Evolutionary conservation across 768 basidiomycete genomes (phyloP).

Genomic region (Mrakia frigida): DNA sequence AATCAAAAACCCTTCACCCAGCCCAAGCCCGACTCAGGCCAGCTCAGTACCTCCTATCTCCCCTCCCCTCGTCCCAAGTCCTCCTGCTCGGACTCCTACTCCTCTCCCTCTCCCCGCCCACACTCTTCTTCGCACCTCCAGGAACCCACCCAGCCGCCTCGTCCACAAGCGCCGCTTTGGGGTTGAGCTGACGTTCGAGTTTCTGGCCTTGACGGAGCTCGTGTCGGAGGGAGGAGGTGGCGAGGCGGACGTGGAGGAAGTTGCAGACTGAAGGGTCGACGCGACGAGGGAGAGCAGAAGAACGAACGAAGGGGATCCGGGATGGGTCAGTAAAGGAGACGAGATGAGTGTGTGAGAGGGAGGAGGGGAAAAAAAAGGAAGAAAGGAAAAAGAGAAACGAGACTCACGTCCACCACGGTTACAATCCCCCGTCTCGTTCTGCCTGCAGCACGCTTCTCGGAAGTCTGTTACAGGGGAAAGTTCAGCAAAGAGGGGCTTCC

Average conservation of each 20-base stretch:
- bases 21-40: too few relatives aligned
- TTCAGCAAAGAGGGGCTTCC: constrained; percentile 59
- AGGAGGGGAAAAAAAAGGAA: neutral
- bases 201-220: constrained; percentile 76
- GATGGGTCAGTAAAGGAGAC: neutral
- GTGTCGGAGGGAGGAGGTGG: constrained; percentile 74
- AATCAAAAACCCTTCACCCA: too few relatives aligned
- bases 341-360: constrained; percentile 50
- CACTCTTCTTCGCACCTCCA: neutral
- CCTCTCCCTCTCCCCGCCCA: constrained; percentile 4
- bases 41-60: constrained; percentile 11
- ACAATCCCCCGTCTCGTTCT: constrained; percentile 98
- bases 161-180: neutral
- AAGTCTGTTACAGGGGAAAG: constrained; percentile 98
- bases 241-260: constrained; percentile 92
- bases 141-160: constrained; percentile 32
- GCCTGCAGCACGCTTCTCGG: constrained; percentile 95
- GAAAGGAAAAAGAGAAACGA: neutral
- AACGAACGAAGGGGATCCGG: too few relatives aligned
- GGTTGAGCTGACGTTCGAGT: constrained; percentile 54
- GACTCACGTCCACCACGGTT: constrained; percentile 64
- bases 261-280: constrained; percentile 60
- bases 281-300: neutral
- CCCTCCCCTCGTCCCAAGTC: constrained; percentile 6
- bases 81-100: constrained; percentile 15